Percentiles rank a stretch among this genome's conserved stretches.
phyloP scores from a whole-genome alignment of 306 rosid genomes.

The Elaeagnus macrophylla region DNA sequence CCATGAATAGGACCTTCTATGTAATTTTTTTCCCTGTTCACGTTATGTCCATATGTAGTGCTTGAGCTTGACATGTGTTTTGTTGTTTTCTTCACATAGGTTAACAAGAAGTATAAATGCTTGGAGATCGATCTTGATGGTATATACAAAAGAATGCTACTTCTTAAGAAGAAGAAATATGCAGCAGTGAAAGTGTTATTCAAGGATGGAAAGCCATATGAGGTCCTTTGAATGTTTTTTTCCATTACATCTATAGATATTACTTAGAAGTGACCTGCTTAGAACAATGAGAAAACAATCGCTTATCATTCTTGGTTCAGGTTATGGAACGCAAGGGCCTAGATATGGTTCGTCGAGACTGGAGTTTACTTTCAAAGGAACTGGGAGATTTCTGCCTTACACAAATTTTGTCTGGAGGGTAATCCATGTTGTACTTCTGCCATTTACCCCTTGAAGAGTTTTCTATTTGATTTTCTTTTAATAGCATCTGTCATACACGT shows the following conservation, averaged over 20 bases:
- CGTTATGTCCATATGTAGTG: neutral
- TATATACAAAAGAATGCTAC: slow-evolving; percentile 93
- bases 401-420: slow-evolving; percentile 97
- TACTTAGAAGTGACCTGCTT: too few species aligned
- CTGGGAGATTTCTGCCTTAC: slow-evolving; percentile 82
- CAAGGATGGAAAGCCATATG: slow-evolving; percentile 59
- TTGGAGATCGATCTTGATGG: slow-evolving; percentile 96
- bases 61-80: slow-evolving; percentile 6
- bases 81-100: slow-evolving; percentile 39
- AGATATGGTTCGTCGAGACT: slow-evolving; percentile 96
- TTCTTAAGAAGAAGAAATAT: slow-evolving; percentile 92
- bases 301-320: slow-evolving; percentile 32
- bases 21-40: slow-evolving; percentile 13
- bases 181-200: slow-evolving; percentile 83
- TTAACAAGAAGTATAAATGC: slow-evolving; percentile 83
- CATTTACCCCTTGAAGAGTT: neutral
- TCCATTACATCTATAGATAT: slow-evolving; percentile 3
- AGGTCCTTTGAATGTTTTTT: slow-evolving; percentile 37
- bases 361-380: slow-evolving; percentile 94
- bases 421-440: slow-evolving; percentile 17
- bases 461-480: slow-evolving; percentile 12
- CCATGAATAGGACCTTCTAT: neutral
- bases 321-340: slow-evolving; percentile 96
- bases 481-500: slow-evolving; percentile 13
- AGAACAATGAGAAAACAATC: slow-evolving; percentile 13